Base-by-base conservation (phyloP, 352 stramenopile species). In the Globisporangium emineosum region DNA sequence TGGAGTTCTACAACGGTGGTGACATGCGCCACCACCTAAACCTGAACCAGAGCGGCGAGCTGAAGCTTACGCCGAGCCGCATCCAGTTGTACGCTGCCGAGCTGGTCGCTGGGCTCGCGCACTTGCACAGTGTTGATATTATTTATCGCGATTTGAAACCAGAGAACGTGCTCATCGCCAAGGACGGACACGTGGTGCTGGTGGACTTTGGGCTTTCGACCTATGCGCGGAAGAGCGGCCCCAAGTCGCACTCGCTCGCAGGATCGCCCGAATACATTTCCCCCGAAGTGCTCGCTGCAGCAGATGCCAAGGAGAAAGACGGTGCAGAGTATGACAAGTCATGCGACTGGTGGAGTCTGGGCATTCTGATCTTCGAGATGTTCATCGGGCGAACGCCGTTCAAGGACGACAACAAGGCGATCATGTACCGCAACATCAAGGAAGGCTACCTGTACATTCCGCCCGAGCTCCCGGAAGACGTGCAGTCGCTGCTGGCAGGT, bases 1-100 rank as follows among this genome's bases (percentile, higher is more conserved):
- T 99, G 76, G 97, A 99, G 77, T 99, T 99, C 70, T 98, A 97
- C 81, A 97, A 97, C 51, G 97, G 97, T 37, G 97, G 97, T 17
- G 97, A 99, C 69, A 71, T 99, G 65, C 83, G 85, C 2, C 84
- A 94, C 43, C 86, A 96, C 64, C 64, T 94, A 35, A 90, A 74
- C n/a, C 54, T 92, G 62, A 89, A 79, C 68, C 72, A 83, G 60
- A 88, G 72, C 32, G 74, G 78, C 56, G 80, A 90, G 45, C 64
- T 91, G 7, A 78, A 78, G 67, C 74, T 94, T 1, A 93, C 84
- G 23, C 76, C 86, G 12, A 66, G 71, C 47, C 79, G 84, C 0
- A 91, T 96, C 58, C 86, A 93, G 62, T 65, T 96, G 43, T 97
- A 96, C 67, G 86, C 85, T 8, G 90, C 90, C 2, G 88, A 96